Conservation (phyloP, 2,329 filamentous ascomycete species). For the Lasiodiplodia theobromae region DNA sequence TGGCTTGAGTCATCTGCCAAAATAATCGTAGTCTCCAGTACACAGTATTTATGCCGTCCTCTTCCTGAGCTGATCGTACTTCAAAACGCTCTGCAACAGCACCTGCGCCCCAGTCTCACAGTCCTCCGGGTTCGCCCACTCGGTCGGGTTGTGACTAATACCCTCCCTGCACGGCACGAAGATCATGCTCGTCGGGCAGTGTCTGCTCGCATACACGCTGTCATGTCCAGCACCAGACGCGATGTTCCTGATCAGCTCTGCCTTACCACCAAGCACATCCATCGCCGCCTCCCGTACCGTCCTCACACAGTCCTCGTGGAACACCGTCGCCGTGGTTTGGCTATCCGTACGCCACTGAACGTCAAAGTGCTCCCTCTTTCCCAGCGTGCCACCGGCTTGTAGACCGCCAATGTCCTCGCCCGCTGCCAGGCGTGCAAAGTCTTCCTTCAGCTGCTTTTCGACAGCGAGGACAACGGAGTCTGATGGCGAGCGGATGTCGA, state of each 20-base stretch:
- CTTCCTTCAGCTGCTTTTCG: slow-evolving; percentile 61
- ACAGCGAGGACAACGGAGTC: slow-evolving; percentile 64
- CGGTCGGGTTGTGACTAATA: slow-evolving; percentile 48
- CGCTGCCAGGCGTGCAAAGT: slow-evolving; percentile 66
- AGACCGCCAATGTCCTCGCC: slow-evolving; percentile 48
- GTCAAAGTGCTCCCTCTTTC: slow-evolving; percentile 35
- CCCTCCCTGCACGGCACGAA: slow-evolving; percentile 49
- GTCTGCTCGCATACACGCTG: slow-evolving; percentile 52
- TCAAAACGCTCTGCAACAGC: slow-evolving; percentile 41
- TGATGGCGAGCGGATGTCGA: slow-evolving; percentile 69
- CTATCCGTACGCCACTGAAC: slow-evolving; percentile 26
- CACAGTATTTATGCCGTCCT: too few species aligned
- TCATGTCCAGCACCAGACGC: slow-evolving; percentile 71
- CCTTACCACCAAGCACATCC: slow-evolving; percentile 53
- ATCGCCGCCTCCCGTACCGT: slow-evolving; percentile 68
- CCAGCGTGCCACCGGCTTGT: slow-evolving; percentile 53
- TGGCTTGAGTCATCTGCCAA: too few species aligned
- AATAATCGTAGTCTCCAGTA: too few species aligned
- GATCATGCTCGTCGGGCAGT: slow-evolving; percentile 51
- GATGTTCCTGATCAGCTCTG: slow-evolving; percentile 63
- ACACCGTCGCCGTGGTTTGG: slow-evolving; percentile 44
- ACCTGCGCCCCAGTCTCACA: slow-evolving; percentile 52
- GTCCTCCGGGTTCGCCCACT: slow-evolving; percentile 46
- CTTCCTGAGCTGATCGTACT: slow-evolving; percentile 30
- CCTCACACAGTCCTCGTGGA: slow-evolving; percentile 71